Percentiles rank a stretch among this genome's conserved stretches.
Conservation (phyloP, 2,329 filamentous ascomycete species). For the Thelonectria rubi region DNA sequence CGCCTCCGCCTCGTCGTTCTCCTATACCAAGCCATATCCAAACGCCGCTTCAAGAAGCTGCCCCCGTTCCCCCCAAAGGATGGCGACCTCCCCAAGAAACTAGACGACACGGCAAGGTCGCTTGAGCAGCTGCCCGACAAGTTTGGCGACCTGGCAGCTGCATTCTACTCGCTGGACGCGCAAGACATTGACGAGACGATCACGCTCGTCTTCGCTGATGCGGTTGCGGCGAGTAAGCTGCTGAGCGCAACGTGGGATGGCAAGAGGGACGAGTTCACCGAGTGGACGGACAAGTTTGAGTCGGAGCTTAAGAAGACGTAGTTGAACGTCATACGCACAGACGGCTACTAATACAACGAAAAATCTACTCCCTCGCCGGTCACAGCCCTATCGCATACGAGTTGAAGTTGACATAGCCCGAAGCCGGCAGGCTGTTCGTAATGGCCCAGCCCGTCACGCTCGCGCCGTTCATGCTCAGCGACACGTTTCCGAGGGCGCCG, state of each 20-base stretch:
- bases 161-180: constrained; percentile 76
- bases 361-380: not conserved
- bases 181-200: constrained; percentile 66
- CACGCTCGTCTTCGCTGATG: constrained; percentile 67
- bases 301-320: constrained; percentile 58
- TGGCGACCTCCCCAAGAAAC: constrained; percentile 48
- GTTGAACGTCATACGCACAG: not conserved
- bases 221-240: constrained; percentile 64
- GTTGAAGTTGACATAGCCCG: constrained; percentile 40
- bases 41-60: constrained; percentile 72
- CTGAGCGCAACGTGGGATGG: constrained; percentile 70
- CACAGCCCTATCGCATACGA: constrained; percentile 32
- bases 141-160: constrained; percentile 74
- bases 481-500: constrained; percentile 27
- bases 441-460: constrained; percentile 30
- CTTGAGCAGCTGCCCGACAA: constrained; percentile 70
- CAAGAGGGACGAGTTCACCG: constrained; percentile 77
- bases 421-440: constrained; percentile 25
- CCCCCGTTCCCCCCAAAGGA: constrained; percentile 53
- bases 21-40: constrained; percentile 74
- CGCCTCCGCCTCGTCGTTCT: constrained; percentile 73
- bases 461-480: constrained; percentile 32
- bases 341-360: not conserved
- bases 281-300: constrained; percentile 73
- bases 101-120: constrained; percentile 65